A percentile compares a stretch with the other conserved stretches of the same genome.
Evolutionary conservation across 768 basidiomycete genomes (phyloP).

Genomic region (Mycena epipterygia): DNA sequence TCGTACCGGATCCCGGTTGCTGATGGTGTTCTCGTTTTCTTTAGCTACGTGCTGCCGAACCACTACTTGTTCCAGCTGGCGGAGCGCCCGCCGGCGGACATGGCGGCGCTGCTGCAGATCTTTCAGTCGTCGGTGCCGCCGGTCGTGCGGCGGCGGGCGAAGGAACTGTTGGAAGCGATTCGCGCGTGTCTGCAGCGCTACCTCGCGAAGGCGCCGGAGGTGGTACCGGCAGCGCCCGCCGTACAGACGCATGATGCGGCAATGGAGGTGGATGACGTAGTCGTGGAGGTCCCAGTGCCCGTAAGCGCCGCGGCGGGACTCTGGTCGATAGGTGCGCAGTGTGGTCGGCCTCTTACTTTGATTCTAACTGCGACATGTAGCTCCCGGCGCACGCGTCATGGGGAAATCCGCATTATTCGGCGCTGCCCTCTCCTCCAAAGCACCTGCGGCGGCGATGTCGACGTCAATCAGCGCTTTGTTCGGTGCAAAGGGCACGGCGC

Average conservation of each 20-base stretch:
- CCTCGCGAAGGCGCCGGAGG: slow-evolving; percentile 29
- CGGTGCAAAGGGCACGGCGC: slow-evolving; percentile 42
- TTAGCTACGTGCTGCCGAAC: slow-evolving; percentile 79
- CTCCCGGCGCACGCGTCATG: neutral
- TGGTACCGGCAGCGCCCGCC: slow-evolving; percentile 10
- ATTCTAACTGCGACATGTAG: neutral
- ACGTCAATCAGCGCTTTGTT: slow-evolving; percentile 62
- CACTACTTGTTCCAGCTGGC: slow-evolving; percentile 80
- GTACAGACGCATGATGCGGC: slow-evolving; percentile 15
- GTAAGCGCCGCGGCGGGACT: slow-evolving; percentile 33
- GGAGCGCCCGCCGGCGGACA: slow-evolving; percentile 78
- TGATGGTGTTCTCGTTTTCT: too few species aligned
- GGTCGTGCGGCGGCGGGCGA: slow-evolving; percentile 71
- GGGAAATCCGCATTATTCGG: slow-evolving; percentile 42
- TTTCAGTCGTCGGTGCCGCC: slow-evolving; percentile 74
- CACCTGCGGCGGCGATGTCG: slow-evolving; percentile 23
- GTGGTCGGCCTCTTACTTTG: neutral
- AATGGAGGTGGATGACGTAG: slow-evolving; percentile 29
- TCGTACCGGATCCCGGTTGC: too few species aligned
- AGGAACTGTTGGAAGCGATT: slow-evolving; percentile 77
- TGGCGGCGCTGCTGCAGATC: slow-evolving; percentile 69
- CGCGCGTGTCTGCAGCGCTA: slow-evolving; percentile 59
- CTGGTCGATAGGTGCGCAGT: slow-evolving; percentile 48
- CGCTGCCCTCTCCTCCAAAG: slow-evolving; percentile 5
- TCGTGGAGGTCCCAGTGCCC: slow-evolving; percentile 6